These are phyloP conservation scores for Calendula officinalis DNA, from an alignment of 129 eudicot species.

Conservation along the genomic window DNA sequence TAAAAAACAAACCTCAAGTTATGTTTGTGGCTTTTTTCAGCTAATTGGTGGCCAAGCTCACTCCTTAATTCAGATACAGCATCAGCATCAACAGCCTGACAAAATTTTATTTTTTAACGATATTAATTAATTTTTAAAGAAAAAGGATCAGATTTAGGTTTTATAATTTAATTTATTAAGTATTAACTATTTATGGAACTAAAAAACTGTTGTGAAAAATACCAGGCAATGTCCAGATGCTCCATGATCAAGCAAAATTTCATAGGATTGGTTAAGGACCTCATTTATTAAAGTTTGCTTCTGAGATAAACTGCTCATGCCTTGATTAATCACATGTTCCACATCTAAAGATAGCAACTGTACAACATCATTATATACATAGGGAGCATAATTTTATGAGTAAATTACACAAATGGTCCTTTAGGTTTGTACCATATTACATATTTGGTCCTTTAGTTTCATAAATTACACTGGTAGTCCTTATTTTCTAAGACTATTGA, in stretches of 20 bases:
- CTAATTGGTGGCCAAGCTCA: constrained; percentile 92
- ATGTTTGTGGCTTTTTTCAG: constrained; percentile 69
- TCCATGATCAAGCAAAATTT: constrained; percentile 66
- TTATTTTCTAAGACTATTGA: too few relatives aligned
- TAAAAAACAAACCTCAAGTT: constrained; percentile 54
- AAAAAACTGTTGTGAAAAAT: constrained; percentile 12
- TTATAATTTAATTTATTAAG: too few relatives aligned
- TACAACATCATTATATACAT: constrained; percentile 2
- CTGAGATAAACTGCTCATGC: constrained; percentile 51
- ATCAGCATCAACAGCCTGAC: constrained; percentile 83
- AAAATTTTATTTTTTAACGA: not conserved
- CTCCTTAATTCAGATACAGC: constrained; percentile 73
- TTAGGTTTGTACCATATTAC: too few relatives aligned
- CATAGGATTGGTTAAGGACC: constrained; percentile 71
- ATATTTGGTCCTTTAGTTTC: too few relatives aligned
- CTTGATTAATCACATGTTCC: constrained; percentile 58
- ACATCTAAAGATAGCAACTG: constrained; percentile 73
- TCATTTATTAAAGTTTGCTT: constrained; percentile 65
- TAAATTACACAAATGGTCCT: too few relatives aligned
- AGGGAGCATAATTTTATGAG: too few relatives aligned
- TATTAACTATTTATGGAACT: not conserved
- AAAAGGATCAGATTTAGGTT: not conserved
- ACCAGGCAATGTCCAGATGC: constrained; percentile 75
- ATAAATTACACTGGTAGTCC: too few relatives aligned
- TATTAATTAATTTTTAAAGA: constrained; percentile 1